Evolutionary conservation across 306 rosid species (phyloP).

Genomic region (Phaseolus lunatus): DNA sequence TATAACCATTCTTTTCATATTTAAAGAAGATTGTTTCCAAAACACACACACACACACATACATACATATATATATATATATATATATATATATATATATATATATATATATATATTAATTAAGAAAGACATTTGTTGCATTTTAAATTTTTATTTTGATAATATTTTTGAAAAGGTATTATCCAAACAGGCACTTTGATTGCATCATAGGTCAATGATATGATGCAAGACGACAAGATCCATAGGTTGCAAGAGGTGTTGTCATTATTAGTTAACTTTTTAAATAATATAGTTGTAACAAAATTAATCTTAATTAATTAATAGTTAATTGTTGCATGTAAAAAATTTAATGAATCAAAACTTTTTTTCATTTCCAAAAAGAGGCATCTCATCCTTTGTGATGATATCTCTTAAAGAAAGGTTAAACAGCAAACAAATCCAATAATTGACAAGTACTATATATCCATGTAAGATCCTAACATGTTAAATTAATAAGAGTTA

Average conservation of each 20-base stretch:
- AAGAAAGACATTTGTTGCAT: too few relatives aligned
- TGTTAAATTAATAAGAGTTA: slow-evolving; percentile 5
- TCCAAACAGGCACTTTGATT: neutral
- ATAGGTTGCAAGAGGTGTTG: neutral
- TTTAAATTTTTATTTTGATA: too few relatives aligned
- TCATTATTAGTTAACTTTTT: neutral
- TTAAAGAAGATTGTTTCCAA: too few relatives aligned
- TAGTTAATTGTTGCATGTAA: slow-evolving; percentile 12
- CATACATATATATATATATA: too few relatives aligned
- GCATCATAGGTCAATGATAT: neutral
- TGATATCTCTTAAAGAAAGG: neutral
- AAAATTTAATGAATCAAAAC: neutral
- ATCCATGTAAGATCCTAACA: slow-evolving; percentile 28
- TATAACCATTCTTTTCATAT: too few relatives aligned
- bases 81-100: too few relatives aligned
- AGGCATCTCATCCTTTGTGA: neutral
- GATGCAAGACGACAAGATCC: neutral
- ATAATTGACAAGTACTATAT: slow-evolving; percentile 19
- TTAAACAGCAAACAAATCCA: slow-evolving; percentile 7
- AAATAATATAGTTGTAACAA: neutral
- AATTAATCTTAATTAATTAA: neutral
- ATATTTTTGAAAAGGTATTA: neutral
- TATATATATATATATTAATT: too few relatives aligned
- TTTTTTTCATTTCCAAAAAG: neutral
- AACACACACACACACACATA: too few relatives aligned